A percentile compares a stretch with the other conserved stretches of the same genome.
These are phyloP conservation scores for Parathielavia hyrcaniae DNA, from an alignment of 495 filamentous ascomycete species.

Conservation along the genomic window DNA sequence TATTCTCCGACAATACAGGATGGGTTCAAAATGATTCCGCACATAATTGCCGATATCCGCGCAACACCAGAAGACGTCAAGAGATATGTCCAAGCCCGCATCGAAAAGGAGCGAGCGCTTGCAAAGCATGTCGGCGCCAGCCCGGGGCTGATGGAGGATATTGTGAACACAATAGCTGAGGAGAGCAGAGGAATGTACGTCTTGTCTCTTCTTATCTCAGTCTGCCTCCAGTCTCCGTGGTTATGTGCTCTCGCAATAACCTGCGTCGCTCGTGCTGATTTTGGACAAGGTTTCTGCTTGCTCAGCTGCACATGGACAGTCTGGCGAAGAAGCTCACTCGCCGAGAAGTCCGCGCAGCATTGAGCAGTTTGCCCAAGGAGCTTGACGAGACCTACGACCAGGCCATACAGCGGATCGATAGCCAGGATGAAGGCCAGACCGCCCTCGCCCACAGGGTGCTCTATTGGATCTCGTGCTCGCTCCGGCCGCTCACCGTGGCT, in stretches of 20 bases:
- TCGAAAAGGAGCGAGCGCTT: conserved; percentile 9
- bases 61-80: conserved; percentile 36
- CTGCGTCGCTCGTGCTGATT: too few species aligned
- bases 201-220: too few species aligned
- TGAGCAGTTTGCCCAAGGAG: neutral
- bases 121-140: conserved; percentile 14
- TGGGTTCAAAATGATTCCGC: neutral
- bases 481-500: conserved; percentile 33
- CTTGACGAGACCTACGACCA: conserved; percentile 34
- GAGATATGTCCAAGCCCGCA: conserved; percentile 29
- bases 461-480: conserved; percentile 43
- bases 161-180: neutral
- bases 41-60: conserved; percentile 30
- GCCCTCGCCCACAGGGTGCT: conserved; percentile 37
- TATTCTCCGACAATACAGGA: conserved; percentile 18
- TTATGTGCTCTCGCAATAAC: neutral
- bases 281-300: neutral
- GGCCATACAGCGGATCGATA: conserved; percentile 42
- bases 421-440: conserved; percentile 27
- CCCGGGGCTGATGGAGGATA: neutral
- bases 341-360: neutral
- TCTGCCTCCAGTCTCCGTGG: too few species aligned
- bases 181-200: too few species aligned
- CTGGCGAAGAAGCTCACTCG: neutral
- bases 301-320: neutral